Conservation (phyloP, 2,329 filamentous ascomycete species). For the Exutisphaerella laricina region DNA sequence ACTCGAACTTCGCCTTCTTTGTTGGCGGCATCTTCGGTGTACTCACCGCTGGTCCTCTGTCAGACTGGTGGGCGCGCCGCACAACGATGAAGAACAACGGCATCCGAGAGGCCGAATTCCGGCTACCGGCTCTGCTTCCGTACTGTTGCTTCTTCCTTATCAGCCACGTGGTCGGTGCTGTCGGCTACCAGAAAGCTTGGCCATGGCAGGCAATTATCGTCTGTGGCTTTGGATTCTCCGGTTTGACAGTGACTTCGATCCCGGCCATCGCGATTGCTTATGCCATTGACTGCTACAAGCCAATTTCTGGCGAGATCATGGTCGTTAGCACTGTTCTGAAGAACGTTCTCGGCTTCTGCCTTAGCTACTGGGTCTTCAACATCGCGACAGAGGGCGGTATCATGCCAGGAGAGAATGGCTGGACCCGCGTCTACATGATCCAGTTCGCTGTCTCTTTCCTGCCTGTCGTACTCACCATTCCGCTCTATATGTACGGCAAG, state of each 20-base stretch:
- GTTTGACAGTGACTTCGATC: constrained; percentile 39
- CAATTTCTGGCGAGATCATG: constrained; percentile 44
- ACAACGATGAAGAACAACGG: constrained; percentile 51
- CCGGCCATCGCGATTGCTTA: constrained; percentile 43
- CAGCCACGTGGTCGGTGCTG: constrained; percentile 44
- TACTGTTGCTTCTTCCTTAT: constrained; percentile 49
- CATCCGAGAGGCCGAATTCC: constrained; percentile 56
- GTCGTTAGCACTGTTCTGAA: constrained; percentile 42
- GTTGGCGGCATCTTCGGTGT: constrained; percentile 41
- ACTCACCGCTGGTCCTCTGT: constrained; percentile 49
- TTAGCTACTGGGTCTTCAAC: constrained; percentile 41
- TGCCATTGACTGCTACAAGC: constrained; percentile 45
- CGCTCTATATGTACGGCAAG: constrained; percentile 42
- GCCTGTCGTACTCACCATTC: constrained; percentile 37
- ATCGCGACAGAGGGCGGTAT: constrained; percentile 27
- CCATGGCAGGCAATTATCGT: constrained; percentile 47
- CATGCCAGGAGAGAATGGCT: constrained; percentile 27
- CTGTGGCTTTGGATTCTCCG: constrained; percentile 44
- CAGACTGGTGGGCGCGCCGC: constrained; percentile 47
- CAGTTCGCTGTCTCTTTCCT: constrained; percentile 39
- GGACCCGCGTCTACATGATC: constrained; percentile 41
- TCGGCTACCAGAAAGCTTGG: constrained; percentile 47
- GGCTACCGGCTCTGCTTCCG: constrained; percentile 50
- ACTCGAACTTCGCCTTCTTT: constrained; percentile 46
- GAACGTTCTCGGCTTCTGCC: constrained; percentile 41